Evolutionary conservation across 2,329 filamentous ascomycete genomes (phyloP), one percentile per base, ranked within the genome.

Genomic region (Penicillium hesseltinei): DNA sequence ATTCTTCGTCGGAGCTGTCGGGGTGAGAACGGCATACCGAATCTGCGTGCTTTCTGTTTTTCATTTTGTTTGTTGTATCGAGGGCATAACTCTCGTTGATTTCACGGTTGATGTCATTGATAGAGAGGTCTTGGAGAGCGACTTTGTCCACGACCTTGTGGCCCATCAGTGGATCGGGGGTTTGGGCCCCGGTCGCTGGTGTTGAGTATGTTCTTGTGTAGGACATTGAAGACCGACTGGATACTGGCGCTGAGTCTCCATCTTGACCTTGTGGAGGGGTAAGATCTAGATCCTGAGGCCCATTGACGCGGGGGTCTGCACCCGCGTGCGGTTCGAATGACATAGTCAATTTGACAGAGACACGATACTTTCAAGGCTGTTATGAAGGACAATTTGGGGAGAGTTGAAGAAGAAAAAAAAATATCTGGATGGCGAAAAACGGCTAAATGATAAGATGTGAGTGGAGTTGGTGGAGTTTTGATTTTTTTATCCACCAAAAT

Each of bases 121-220:
- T 63, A 2, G 62, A 60, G 9, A 67, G 54, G 10, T 62, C 62
- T 38, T 64, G 60, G 1, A 65, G 54, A 1, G 63, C 51, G 9
- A 63, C 52, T 27, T 63, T 62, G 43, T 63, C 58, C 13, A 59
- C 54, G 2, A 48, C 46, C 7, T 52, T 54, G 13, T 56, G 60
- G 4, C 60, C 64, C 49, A 69, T 57, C 4, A 71, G 54, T 25
- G 67, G 68, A 51, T 71, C 68, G 7, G 68, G 68, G 2, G 68
- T 70, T 57, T 70, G 66, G 3, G 66, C 60, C 40, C 68, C 68
- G 17, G 67, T 71, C 35, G 60, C 66, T 19, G 68, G 68, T 5
- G 68, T 70, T 2, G 57, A 63, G 21, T 61, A 62, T n/a, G 51
- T 57, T 23, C 57, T 55, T 35, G 51, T 50, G 43, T 65, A 51